Evolutionary conservation across 306 rosid species (phyloP), one percentile per base, ranked within the genome.

Genomic region (Quillaja saponaria): DNA sequence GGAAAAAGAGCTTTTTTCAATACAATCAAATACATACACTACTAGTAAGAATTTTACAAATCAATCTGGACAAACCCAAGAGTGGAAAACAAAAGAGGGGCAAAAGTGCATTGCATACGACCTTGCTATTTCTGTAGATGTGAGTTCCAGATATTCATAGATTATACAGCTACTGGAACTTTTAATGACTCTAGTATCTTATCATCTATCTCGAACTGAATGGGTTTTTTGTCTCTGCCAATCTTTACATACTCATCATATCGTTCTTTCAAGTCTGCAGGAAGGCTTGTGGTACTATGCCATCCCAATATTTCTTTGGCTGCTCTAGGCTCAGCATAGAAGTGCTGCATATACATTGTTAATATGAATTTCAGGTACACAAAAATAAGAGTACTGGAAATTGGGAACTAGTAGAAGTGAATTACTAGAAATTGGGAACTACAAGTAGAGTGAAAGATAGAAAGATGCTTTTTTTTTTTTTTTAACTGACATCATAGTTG

Each of bases 291-390:
- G 57, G 79, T 70, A 47, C 75, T 14, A 40, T 63, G 33, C 99
- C 95, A 88, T 21, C 96, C 95, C 81, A 92, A 63, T 52, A 88
- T 83, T 1, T 72, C 84, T 68, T 82, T 77, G 20, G 96, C 99
- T 52, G 96, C 96, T 80, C 95, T 88, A 19, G 99, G 96, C 53
- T 92, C 96, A 3, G 99, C 90, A 55, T 86, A 89, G 78, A 92
- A 89, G 81, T 92, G 96, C 96, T 86, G 91, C 87, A 74, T 54
- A 54, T 66, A 49, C 58, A 59, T 5, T 37, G 31, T 68, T 37
- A 10, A 49, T 28, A 46, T 45, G 20, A 49, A 38, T 58, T 33
- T 63, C 14, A 55, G 55, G 13, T 42, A 15, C 14, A 28, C 38
- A 71, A 8, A 37, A 55, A 47, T 16, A 31, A 61, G 16, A 35